Evolutionary conservation across 306 rosid species (phyloP).

Genomic region (Prunus campanulata): DNA sequence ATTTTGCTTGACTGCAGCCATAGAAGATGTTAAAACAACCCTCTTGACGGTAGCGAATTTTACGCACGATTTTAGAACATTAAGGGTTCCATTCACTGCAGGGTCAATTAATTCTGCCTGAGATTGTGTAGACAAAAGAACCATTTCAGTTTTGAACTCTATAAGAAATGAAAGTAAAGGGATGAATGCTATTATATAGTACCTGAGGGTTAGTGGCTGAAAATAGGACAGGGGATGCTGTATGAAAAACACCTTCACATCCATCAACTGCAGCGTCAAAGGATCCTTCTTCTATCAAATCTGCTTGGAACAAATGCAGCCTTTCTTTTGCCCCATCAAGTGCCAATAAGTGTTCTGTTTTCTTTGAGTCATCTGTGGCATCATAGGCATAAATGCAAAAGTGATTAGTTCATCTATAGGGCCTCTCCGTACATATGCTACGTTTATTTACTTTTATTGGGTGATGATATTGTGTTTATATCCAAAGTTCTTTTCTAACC

Average conservation of each 20-base stretch:
- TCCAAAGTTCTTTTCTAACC: too few species aligned
- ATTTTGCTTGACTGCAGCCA: background rate
- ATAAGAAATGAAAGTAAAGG: too few species aligned
- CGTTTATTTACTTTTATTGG: too few species aligned
- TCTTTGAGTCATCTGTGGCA: constrained; percentile 35
- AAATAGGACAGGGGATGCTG: constrained; percentile 37
- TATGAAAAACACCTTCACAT: constrained; percentile 49
- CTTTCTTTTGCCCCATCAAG: constrained; percentile 44
- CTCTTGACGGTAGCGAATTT: constrained; percentile 10
- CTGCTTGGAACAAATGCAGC: constrained; percentile 33
- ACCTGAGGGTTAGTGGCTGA: constrained; percentile 36
- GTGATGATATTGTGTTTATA: too few species aligned
- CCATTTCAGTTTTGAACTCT: too few species aligned
- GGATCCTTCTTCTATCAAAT: constrained; percentile 48
- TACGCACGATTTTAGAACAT: constrained; percentile 26
- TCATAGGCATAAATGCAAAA: too few species aligned
- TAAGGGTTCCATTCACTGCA: constrained; percentile 31
- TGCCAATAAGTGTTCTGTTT: constrained; percentile 36
- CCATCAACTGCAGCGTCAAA: constrained; percentile 43
- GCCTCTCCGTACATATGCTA: too few species aligned
- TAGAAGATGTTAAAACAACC: constrained; percentile 34
- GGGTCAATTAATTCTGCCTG: constrained; percentile 32
- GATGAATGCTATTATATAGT: too few species aligned
- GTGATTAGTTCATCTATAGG: too few species aligned
- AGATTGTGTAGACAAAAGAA: too few species aligned